phyloP scores from a whole-genome alignment of 139 green algal species.

The Diplosphaera chodatii region DNA sequence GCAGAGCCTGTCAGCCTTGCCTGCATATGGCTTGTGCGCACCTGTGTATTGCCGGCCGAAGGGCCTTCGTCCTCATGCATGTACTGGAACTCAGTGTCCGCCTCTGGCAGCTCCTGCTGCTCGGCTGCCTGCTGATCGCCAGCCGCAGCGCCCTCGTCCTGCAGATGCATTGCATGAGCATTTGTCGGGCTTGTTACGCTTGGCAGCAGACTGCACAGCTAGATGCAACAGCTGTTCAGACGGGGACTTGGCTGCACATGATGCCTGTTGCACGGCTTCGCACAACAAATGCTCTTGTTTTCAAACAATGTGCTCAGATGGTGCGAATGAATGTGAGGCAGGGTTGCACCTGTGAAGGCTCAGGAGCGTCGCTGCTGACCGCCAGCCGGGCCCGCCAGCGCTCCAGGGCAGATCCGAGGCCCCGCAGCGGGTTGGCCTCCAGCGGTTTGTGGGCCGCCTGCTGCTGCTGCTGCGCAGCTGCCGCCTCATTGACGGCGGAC shows the following conservation, averaged over 20 bases:
- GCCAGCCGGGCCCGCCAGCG: constrained; percentile 60
- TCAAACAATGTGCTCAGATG: too few species aligned
- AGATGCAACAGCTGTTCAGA: too few species aligned
- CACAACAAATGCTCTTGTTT: too few species aligned
- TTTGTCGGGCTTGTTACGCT: too few species aligned
- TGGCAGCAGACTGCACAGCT: too few species aligned
- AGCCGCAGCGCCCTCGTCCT: constrained; percentile 17
- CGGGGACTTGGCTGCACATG: too few species aligned
- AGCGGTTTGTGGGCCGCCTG: background rate
- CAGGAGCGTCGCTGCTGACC: constrained; percentile 25
- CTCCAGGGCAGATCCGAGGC: constrained; percentile 67
- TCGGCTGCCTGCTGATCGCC: constrained; percentile 7
- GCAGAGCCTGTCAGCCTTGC: too few species aligned
- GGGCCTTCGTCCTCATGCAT: constrained; percentile 28
- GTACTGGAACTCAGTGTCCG: constrained; percentile 54
- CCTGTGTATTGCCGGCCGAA: constrained; percentile 26
- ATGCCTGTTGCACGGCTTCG: too few species aligned
- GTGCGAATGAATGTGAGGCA: background rate
- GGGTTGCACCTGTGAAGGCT: constrained; percentile 3
- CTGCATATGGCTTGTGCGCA: too few species aligned
- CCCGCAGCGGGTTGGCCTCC: constrained; percentile 3
- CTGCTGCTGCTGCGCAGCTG: background rate
- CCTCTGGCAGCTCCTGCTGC: constrained; percentile 7
- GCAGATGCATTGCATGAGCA: too few species aligned
- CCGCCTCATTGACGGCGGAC: too few species aligned